These are phyloP conservation scores for Cytospora piceae DNA, from an alignment of 2,329 filamentous ascomycete genomes.

Conservation along the genomic window DNA sequence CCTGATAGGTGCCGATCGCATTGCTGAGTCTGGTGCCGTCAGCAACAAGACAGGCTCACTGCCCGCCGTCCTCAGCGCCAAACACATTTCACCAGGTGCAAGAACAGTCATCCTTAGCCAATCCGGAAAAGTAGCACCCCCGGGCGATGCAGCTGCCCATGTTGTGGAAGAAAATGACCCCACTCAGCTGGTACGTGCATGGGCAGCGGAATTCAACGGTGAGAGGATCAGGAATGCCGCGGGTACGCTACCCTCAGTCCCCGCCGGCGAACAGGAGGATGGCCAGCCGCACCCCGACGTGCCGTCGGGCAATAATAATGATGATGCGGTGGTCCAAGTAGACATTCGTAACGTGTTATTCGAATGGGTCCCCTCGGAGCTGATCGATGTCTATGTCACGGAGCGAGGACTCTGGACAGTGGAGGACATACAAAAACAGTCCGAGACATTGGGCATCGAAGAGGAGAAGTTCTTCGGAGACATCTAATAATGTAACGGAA, in stretches of 20 bases:
- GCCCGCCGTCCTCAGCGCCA: slow-evolving; percentile 59
- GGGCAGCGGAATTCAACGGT: slow-evolving; percentile 43
- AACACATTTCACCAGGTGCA: slow-evolving; percentile 48
- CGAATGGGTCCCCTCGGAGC: slow-evolving; percentile 58
- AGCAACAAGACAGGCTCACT: slow-evolving; percentile 71
- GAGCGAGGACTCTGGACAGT: slow-evolving; percentile 53
- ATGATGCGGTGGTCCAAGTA: slow-evolving; percentile 33
- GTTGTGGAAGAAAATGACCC: slow-evolving; percentile 55
- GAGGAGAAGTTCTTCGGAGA: slow-evolving; percentile 48
- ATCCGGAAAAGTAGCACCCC: slow-evolving; percentile 62
- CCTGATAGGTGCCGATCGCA: slow-evolving; percentile 67
- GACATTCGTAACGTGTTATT: slow-evolving; percentile 58
- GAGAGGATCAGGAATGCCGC: slow-evolving; percentile 33
- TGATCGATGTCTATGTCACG: slow-evolving; percentile 59
- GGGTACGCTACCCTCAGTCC: slow-evolving; percentile 23
- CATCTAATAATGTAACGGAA: slow-evolving; percentile 37
- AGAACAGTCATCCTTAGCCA: slow-evolving; percentile 62
- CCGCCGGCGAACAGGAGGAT: slow-evolving; percentile 6
- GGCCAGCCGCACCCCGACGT: slow-evolving; percentile 24
- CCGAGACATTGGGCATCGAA: slow-evolving; percentile 42
- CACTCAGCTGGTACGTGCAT: slow-evolving; percentile 53
- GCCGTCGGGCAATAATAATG: slow-evolving; percentile 22
- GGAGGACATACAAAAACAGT: slow-evolving; percentile 46
- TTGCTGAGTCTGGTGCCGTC: slow-evolving; percentile 60
- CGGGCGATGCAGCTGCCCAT: slow-evolving; percentile 48